phyloP scores from a whole-genome alignment of 345 rosid species.

The Raphanus raphanistrum region DNA sequence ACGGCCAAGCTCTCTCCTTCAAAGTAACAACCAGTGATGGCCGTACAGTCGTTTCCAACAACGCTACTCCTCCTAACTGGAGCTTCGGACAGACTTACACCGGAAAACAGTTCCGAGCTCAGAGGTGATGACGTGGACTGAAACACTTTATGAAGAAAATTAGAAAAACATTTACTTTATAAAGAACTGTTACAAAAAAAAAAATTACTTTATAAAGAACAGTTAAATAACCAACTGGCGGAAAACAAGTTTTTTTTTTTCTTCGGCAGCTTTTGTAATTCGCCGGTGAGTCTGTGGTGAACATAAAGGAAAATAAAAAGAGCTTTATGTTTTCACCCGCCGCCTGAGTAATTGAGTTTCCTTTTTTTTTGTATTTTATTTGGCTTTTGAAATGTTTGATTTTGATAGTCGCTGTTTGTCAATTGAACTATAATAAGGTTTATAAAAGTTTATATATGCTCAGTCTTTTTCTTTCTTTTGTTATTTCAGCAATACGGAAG shows the following conservation, averaged over 20 bases:
- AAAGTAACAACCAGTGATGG: constrained; percentile 60
- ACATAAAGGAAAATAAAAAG: not conserved
- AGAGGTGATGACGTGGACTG: constrained; percentile 30
- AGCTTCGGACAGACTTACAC: constrained; percentile 55
- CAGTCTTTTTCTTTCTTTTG: not conserved
- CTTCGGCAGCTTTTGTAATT: constrained; percentile 36
- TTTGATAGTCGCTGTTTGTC: not conserved
- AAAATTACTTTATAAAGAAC: not conserved
- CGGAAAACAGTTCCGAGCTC: constrained; percentile 47
- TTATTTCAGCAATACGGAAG: not conserved
- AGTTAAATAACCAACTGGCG: constrained; percentile 18
- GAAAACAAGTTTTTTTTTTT: constrained; percentile 10
- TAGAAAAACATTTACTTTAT: not conserved
- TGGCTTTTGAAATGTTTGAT: not conserved
- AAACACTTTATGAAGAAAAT: not conserved
- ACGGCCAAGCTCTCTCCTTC: constrained; percentile 60
- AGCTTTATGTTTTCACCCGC: constrained; percentile 38
- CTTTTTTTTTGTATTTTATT: not conserved
- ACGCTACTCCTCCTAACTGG: constrained; percentile 53
- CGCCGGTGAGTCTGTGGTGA: constrained; percentile 37
- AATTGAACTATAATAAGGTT: not conserved
- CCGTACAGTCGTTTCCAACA: constrained; percentile 39
- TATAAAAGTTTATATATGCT: not conserved
- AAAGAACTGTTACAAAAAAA: too few relatives aligned
- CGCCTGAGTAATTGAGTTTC: constrained; percentile 3